A percentile compares a stretch with the other conserved stretches of the same genome.
These are phyloP conservation scores for Quercus aquifolioides DNA, from an alignment of 306 rosid genomes.

Conservation along the genomic window DNA sequence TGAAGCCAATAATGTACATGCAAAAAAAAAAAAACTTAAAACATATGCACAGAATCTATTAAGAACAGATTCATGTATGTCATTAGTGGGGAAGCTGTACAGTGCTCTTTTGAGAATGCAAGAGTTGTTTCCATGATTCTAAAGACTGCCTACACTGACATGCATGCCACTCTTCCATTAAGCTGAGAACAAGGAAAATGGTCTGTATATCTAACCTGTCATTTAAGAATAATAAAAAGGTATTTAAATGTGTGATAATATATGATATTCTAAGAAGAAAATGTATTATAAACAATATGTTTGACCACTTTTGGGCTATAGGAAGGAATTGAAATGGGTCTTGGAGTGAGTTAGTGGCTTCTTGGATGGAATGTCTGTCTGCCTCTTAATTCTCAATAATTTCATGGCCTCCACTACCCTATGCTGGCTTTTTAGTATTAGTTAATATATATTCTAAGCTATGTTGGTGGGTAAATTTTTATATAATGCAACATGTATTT, in stretches of 20 bases:
- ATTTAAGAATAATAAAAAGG: not conserved
- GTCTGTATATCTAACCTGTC: not conserved
- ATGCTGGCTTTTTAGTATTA: not conserved
- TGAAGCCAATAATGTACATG: not conserved
- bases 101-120: not conserved
- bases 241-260: not conserved
- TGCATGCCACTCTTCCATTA: constrained; percentile 6
- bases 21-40: not conserved
- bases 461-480: not conserved
- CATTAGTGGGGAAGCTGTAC: not conserved
- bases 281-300: not conserved
- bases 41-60: not conserved
- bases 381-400: not conserved
- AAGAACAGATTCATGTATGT: not conserved
- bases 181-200: not conserved
- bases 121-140: not conserved
- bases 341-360: constrained; percentile 11
- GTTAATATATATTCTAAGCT: not conserved
- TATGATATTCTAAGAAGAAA: not conserved
- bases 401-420: constrained; percentile 17
- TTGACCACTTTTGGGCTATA: not conserved
- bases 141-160: not conserved
- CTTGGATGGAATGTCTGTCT: constrained; percentile 31
- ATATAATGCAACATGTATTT: not conserved
- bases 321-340: not conserved